phyloP scores from a whole-genome alignment of 2,329 filamentous ascomycete species.

The Exophiala mesophila region DNA sequence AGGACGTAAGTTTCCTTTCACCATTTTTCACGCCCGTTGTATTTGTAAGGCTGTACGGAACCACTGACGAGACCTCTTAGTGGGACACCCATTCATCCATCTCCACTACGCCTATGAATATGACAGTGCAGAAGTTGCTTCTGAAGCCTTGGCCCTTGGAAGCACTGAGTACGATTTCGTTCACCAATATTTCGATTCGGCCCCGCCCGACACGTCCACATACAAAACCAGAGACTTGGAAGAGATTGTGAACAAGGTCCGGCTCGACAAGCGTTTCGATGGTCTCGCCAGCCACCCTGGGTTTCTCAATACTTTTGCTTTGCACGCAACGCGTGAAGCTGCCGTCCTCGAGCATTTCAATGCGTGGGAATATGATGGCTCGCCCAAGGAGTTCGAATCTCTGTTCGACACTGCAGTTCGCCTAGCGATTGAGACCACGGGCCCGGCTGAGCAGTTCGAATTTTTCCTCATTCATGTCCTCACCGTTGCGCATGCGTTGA shows the following conservation, averaged over 20 bases:
- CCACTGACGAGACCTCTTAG: too few relatives aligned
- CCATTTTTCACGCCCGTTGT: too few relatives aligned
- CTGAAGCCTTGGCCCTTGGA: slow-evolving; percentile 8
- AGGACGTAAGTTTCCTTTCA: slow-evolving; percentile 14
- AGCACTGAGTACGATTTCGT: slow-evolving; percentile 11
- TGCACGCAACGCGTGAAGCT: background rate
- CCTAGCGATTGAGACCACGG: slow-evolving; percentile 2
- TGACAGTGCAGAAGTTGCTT: slow-evolving; percentile 4
- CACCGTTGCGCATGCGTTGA: slow-evolving; percentile 8
- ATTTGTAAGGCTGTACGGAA: too few relatives aligned
- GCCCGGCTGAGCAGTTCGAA: slow-evolving; percentile 4
- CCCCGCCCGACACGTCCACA: background rate
- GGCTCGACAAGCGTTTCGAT: slow-evolving; percentile 9
- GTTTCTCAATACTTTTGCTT: background rate
- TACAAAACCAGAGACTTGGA: slow-evolving; percentile 8
- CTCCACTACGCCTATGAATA: slow-evolving; percentile 13
- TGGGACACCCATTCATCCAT: slow-evolving; percentile 48
- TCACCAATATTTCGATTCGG: slow-evolving; percentile 5
- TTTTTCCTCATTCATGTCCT: slow-evolving; percentile 13
- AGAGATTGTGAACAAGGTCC: slow-evolving; percentile 9
- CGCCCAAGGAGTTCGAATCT: slow-evolving; percentile 3
- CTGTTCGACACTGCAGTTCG: slow-evolving; percentile 6
- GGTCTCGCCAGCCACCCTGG: slow-evolving; percentile 7
- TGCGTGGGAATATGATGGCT: slow-evolving; percentile 4
- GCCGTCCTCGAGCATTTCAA: slow-evolving; percentile 12